These are phyloP conservation scores for Aspergillus sp. DNA, from an alignment of 2,329 filamentous ascomycete species.

Conservation along the genomic window DNA sequence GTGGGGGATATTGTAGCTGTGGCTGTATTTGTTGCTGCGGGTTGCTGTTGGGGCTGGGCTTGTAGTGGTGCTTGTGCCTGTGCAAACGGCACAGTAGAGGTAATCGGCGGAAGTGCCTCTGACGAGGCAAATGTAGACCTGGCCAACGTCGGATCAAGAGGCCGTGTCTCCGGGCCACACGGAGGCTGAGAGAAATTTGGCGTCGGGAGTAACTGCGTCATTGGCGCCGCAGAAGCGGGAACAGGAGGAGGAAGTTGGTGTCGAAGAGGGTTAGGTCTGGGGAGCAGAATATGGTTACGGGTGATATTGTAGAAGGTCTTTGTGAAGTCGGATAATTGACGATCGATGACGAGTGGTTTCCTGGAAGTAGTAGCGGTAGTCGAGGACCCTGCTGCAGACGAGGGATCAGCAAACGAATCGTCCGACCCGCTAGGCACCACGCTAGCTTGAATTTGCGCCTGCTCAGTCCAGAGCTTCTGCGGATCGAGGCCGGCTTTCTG, in stretches of 20 bases:
- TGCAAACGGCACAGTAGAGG: no score
- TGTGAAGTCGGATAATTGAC: slow-evolving; percentile 24
- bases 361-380: not conserved
- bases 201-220: not conserved
- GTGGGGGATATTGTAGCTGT: slow-evolving; percentile 7
- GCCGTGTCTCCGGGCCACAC: no score
- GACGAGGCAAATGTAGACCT: no score
- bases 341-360: slow-evolving; percentile 4
- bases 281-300: slow-evolving; percentile 21
- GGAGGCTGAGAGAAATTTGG: not conserved
- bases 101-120: no score
- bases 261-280: slow-evolving; percentile 19
- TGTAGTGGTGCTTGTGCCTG: slow-evolving; percentile 2
- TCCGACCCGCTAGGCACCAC: slow-evolving; percentile 13
- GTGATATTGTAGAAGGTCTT: slow-evolving; percentile 31
- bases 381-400: no score
- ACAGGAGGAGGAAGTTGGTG: slow-evolving; percentile 13
- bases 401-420: slow-evolving; percentile 3
- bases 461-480: slow-evolving; percentile 39
- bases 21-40: not conserved
- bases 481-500: slow-evolving; percentile 42
- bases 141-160: no score
- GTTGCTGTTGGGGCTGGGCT: not conserved
- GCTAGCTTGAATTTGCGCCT: slow-evolving; percentile 36
- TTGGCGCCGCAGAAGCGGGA: slow-evolving; percentile 1